Evolutionary conservation across 305 asterid genomes (phyloP), one percentile per base, ranked within the genome.

Genomic region (Fraxinus dipetala): DNA sequence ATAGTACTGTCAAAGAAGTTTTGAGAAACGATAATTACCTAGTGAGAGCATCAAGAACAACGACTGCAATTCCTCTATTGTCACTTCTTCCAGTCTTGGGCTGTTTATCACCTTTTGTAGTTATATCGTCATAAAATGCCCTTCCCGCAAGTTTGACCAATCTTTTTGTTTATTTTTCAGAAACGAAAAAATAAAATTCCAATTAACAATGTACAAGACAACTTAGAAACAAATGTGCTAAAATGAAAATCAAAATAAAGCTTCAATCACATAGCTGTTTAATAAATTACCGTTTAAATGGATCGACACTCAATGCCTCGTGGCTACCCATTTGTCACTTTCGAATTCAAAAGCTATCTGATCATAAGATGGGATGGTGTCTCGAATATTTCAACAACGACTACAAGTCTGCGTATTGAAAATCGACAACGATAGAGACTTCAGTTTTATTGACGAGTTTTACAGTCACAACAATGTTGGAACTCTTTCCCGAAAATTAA

Each of bases 101-200:
- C 86, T 92, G 97, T 86, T 91, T 95, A 78, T 95, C 98, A 8
- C 94, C 96, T 87, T 91, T 93, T 36, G 97, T 89, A 1, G 93
- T 84, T 72, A 88, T 84, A 83, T 92, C 97, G 79, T 92, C 98
- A 63, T 95, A 95, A 72, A 95, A 95, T 13, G 98, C 98, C 92
- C 98, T 90, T 16, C 97, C 98, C 77, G 94, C 94, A 34, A 92
- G 92, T 87, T 90, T 95, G 88, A 95, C 98, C 97, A 95, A 86
- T 65, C 98, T 95, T 79, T 72, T 78, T 78, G 79, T 35, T 36
- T 4, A 83, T 24, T 80, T 0, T 31, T 76, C 9, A 76, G 80
- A 20, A 67, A 56, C 67, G 4, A 54, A 30, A 30, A 4, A 77
- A 61, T 78, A 76, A 40, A 48, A 72, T 5, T 77, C 40, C 54